phyloP scores from a whole-genome alignment of 345 rosid species.

The Aegle marmelos region DNA sequence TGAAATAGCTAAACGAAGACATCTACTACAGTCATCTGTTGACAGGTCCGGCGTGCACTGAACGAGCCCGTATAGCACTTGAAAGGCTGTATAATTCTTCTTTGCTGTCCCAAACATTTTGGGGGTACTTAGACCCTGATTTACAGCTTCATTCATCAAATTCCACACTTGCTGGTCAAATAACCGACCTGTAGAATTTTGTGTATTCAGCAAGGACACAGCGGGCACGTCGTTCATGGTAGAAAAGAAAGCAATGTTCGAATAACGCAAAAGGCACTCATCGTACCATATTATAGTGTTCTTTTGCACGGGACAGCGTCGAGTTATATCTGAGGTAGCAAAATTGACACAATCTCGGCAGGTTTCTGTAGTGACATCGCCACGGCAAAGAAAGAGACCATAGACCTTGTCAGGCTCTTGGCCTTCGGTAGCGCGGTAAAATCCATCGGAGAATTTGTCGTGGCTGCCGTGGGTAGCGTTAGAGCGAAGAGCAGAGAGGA shows the following conservation, averaged over 20 bases:
- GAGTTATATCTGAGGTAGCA: neutral
- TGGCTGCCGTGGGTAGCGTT: neutral
- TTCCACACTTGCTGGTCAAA: neutral
- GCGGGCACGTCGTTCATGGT: fast-evolving
- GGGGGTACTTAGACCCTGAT: neutral
- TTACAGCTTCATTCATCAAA: neutral
- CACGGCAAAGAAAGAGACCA: conserved; percentile 18
- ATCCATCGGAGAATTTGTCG: conserved; percentile 4
- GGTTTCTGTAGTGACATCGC: neutral
- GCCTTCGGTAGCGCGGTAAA: conserved; percentile 4
- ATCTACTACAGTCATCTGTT: conserved; percentile 5
- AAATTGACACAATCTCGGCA: neutral
- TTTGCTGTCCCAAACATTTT: conserved; percentile 11
- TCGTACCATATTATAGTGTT: neutral
- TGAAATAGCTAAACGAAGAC: conserved; percentile 13
- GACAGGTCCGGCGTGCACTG: neutral
- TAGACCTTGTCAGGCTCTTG: neutral
- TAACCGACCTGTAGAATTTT: neutral
- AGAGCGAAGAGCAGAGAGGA: conserved; percentile 10
- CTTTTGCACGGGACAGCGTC: neutral
- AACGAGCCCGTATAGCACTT: neutral
- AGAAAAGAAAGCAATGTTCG: neutral
- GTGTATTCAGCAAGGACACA: fast-evolving
- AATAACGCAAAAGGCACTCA: conserved; percentile 17
- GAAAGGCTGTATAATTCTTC: neutral